Evolutionary conservation across 2,329 filamentous ascomycete species (phyloP), one percentile per base, ranked within the genome.

Genomic region (Pestalotiopsis sp.): DNA sequence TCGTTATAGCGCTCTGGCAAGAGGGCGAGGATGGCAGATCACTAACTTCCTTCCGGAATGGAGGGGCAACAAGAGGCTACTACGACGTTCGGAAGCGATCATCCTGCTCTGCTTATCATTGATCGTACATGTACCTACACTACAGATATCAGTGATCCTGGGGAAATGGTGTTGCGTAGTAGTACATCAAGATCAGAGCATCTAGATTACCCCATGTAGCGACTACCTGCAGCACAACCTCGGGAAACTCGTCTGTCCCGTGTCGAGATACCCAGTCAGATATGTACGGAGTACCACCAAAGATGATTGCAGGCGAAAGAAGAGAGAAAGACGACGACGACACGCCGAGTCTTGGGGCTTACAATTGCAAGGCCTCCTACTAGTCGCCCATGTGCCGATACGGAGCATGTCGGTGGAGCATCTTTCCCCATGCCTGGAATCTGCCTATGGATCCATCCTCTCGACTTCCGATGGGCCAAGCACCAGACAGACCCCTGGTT

Each of bases 311-410:
- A 58, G 6, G 56, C 9, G 10, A 20, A 13, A 22, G 20, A 20
- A 35, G 4, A 35, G 6, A 26, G 56, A 22, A 26, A 26, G 13
- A 35, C 56, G 22, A 26, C 22, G 3, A 22, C 14, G 13, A 30
- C 22, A 35, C 35, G 22, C 30, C 22, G 26, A 13, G n/a, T 30
- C 11, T 35, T 26, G 30, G 24, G 35, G 58, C 58, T 61, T 61
- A 61, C 58, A 20, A 61, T 61, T 39, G 26, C 30, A 26, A 39
- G 58, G 58, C 58, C 26, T 61, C 58, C 58, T 58, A 58, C 56
- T 61, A 61, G 58, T 17, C 20, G 26, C 14, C 58, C 58, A 39
- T 61, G 17, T 61, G 58, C 58, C 58, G 58, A 61, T 61, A 61
- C 58, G 58, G 58, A 61, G 58, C 44, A n/a, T 17, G 17, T n/a